These are phyloP conservation scores for Botrytis medusae DNA, from an alignment of 2,329 filamentous ascomycete genomes.

Conservation along the genomic window DNA sequence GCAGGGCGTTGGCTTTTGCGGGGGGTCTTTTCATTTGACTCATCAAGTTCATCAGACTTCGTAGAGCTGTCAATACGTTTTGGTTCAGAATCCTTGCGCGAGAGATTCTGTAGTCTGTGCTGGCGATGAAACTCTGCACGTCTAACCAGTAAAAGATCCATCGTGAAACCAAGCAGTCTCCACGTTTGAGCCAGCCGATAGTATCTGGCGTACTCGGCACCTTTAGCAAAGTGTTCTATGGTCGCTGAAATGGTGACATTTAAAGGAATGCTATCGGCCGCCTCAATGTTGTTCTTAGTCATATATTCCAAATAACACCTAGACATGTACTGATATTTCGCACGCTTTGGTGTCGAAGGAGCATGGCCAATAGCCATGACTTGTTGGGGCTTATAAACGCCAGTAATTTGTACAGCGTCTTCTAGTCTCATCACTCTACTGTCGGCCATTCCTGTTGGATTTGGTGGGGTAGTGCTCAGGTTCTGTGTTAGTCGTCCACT, in stretches of 20 bases:
- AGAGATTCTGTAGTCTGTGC: slow-evolving; percentile 41
- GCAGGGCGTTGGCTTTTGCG: slow-evolving; percentile 26
- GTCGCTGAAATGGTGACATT: slow-evolving; percentile 49
- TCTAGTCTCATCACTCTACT: slow-evolving; percentile 52
- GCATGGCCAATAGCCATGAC: slow-evolving; percentile 61
- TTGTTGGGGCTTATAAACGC: slow-evolving; percentile 58
- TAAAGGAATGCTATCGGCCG: slow-evolving; percentile 21
- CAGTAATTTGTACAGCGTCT: slow-evolving; percentile 57
- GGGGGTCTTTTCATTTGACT: slow-evolving; percentile 33
- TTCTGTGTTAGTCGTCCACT: slow-evolving; percentile 47
- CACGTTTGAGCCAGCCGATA: slow-evolving; percentile 65
- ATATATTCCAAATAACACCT: slow-evolving; percentile 57
- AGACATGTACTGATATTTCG: slow-evolving; percentile 57
- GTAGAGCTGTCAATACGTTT: slow-evolving; percentile 27
- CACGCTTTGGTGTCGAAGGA: slow-evolving; percentile 51
- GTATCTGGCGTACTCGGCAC: slow-evolving; percentile 56
- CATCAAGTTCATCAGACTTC: slow-evolving; percentile 12
- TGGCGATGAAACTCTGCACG: slow-evolving; percentile 60
- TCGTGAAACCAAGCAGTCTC: slow-evolving; percentile 59
- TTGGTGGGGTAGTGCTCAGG: slow-evolving; percentile 56
- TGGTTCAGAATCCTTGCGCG: slow-evolving; percentile 33
- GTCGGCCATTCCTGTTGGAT: slow-evolving; percentile 41
- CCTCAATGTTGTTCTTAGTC: slow-evolving; percentile 23
- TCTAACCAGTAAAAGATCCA: slow-evolving; percentile 53
- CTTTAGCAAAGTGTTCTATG: slow-evolving; percentile 56